Evolutionary conservation across 805 yeast species (phyloP).

Genomic region (Wickerhamiella galacta): DNA sequence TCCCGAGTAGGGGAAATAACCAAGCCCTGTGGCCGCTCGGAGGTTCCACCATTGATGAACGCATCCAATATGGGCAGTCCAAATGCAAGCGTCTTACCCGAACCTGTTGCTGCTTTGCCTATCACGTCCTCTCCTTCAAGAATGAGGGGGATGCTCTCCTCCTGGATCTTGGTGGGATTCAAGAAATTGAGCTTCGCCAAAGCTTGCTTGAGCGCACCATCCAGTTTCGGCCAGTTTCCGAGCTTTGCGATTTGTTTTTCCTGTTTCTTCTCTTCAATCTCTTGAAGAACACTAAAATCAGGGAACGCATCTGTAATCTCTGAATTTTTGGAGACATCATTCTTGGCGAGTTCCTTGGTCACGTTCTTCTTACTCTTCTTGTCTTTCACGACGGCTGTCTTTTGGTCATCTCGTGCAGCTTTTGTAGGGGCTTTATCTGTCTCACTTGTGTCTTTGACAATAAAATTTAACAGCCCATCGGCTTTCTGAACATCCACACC

Average conservation of each 20-base stretch:
- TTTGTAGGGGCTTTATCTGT: slow-evolving; percentile 8
- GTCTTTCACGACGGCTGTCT: slow-evolving; percentile 3
- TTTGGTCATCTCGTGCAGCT: slow-evolving; percentile 3
- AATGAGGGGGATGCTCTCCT: slow-evolving; percentile 55
- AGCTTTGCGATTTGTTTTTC: slow-evolving; percentile 14
- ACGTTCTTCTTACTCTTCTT: slow-evolving; percentile 6
- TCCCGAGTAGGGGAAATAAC: slow-evolving; percentile 94
- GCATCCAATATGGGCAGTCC: slow-evolving; percentile 70
- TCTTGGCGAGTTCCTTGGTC: slow-evolving; percentile 1
- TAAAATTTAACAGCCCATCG: slow-evolving; percentile 42
- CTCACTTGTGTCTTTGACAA: slow-evolving; percentile 23
- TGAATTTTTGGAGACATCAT: background rate
- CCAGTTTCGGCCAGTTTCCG: slow-evolving; percentile 22
- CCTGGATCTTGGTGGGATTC: slow-evolving; percentile 76
- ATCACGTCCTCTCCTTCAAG: slow-evolving; percentile 62
- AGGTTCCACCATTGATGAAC: slow-evolving; percentile 20
- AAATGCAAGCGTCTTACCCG: slow-evolving; percentile 93
- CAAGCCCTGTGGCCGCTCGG: slow-evolving; percentile 31
- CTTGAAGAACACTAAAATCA: slow-evolving; percentile 9
- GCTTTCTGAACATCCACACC: slow-evolving; percentile 73
- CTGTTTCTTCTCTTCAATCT: slow-evolving; percentile 6
- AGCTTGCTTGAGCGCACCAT: slow-evolving; percentile 39
- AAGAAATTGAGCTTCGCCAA: slow-evolving; percentile 39
- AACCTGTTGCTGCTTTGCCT: slow-evolving; percentile 95
- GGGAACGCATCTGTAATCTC: slow-evolving; percentile 6